A percentile compares a stretch with the other conserved stretches of the same genome.
These are phyloP conservation scores for Prunella vulgaris DNA, from an alignment of 257 asterid species.

Conservation along the genomic window DNA sequence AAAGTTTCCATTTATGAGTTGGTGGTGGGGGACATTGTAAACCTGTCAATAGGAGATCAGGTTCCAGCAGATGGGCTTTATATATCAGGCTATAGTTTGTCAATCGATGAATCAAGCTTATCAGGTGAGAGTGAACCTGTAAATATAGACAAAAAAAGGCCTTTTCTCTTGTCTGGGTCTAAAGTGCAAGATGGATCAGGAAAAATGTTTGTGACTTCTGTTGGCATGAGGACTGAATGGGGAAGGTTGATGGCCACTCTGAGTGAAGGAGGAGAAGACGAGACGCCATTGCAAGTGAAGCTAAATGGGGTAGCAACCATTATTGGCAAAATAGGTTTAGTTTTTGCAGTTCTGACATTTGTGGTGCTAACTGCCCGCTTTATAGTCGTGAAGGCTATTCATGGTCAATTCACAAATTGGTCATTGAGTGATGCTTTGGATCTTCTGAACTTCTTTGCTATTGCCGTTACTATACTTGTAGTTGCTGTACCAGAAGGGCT, in stretches of 20 bases:
- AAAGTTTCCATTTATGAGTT: constrained; percentile 55
- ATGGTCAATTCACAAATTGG: constrained; percentile 43
- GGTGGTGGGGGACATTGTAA: constrained; percentile 73
- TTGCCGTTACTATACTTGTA: constrained; percentile 72
- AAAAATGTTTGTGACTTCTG: constrained; percentile 65
- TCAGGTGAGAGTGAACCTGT: constrained; percentile 80
- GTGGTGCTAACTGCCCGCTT: constrained; percentile 49
- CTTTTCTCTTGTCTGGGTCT: constrained; percentile 69
- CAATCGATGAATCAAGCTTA: constrained; percentile 68
- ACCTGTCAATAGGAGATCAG: constrained; percentile 70
- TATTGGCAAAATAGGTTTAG: constrained; percentile 71
- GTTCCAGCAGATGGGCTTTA: constrained; percentile 79
- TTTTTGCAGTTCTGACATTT: constrained; percentile 60
- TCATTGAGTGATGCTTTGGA: constrained; percentile 36
- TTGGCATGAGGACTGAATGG: constrained; percentile 88
- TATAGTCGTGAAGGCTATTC: constrained; percentile 36
- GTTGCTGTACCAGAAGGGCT: constrained; percentile 92
- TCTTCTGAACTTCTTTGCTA: constrained; percentile 60
- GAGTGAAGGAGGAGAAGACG: constrained; percentile 66
- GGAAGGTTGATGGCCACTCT: constrained; percentile 68
- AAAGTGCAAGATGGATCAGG: constrained; percentile 83
- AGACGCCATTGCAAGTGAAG: constrained; percentile 83
- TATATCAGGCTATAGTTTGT: constrained; percentile 52
- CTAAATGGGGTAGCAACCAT: constrained; percentile 74
- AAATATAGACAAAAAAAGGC: constrained; percentile 35